phyloP scores from a whole-genome alignment of 225 moss, liverwort and hornwort genomes.

The Rhytidiadelphus loreus region DNA sequence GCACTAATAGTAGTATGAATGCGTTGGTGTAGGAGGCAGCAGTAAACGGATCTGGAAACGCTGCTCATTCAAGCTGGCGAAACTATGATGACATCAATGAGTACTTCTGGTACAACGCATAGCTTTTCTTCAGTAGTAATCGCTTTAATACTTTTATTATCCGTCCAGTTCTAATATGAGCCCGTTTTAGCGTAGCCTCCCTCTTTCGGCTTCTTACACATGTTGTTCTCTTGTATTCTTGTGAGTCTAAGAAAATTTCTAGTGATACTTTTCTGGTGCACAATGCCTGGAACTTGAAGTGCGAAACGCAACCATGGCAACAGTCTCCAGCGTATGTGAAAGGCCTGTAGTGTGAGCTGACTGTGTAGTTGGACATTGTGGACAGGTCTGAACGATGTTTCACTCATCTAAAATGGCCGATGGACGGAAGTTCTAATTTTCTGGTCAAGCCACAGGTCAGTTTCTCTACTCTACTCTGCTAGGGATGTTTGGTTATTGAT shows the following conservation, averaged over 20 bases:
- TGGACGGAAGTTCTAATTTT: conserved; percentile 61
- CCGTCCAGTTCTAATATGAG: neutral
- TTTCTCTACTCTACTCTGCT: neutral
- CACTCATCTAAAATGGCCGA: conserved; percentile 73
- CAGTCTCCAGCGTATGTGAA: neutral
- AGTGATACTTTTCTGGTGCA: neutral
- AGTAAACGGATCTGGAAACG: conserved; percentile 35
- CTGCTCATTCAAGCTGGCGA: conserved; percentile 92
- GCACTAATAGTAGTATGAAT: neutral
- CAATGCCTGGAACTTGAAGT: neutral
- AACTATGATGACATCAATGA: conserved; percentile 99
- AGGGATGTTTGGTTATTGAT: neutral
- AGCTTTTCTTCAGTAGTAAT: neutral
- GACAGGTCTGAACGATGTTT: conserved; percentile 88
- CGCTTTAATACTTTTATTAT: neutral
- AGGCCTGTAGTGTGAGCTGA: conserved; percentile 7
- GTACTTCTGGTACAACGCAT: conserved; percentile 70
- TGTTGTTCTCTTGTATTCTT: neutral
- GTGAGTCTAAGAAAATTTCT: neutral
- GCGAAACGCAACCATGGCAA: neutral
- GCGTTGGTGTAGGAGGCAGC: conserved; percentile 58
- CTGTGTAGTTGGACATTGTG: neutral
- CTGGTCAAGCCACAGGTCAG: conserved; percentile 36
- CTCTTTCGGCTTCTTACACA: neutral
- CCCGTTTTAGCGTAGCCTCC: neutral